Evolutionary conservation across 345 rosid genomes (phyloP).

Genomic region (Eucalyptus pauciflora): DNA sequence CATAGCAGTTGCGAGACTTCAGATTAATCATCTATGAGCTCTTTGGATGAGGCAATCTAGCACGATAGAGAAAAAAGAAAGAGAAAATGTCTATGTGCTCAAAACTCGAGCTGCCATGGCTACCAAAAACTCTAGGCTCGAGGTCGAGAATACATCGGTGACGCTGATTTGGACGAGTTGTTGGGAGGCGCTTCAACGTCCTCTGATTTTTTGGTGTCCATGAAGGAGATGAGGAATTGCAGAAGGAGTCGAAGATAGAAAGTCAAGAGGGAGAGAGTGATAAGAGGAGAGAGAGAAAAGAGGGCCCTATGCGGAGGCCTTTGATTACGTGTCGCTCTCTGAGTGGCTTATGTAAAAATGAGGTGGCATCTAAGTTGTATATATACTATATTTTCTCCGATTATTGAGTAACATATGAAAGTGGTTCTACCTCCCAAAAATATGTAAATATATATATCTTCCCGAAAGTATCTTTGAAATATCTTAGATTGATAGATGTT

Average conservation of each 20-base stretch:
- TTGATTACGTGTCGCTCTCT: no score
- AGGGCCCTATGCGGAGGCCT: no score
- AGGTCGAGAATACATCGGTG: not conserved
- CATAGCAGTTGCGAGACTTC: not conserved
- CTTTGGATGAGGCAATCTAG: not conserved
- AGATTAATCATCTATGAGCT: not conserved
- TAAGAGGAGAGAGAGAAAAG: not conserved
- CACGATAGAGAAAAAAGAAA: not conserved
- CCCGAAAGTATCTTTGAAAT: no score
- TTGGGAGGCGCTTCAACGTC: not conserved
- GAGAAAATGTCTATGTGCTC: not conserved
- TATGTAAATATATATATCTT: no score
- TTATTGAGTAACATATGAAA: no score
- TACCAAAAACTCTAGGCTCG: not conserved
- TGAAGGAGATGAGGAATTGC: not conserved
- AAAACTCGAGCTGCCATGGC: not conserved
- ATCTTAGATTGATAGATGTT: no score
- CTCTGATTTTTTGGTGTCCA: not conserved
- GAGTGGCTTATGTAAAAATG: no score
- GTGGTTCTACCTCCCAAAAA: no score
- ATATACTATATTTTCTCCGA: no score
- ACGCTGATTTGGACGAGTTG: not conserved
- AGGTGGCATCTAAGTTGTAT: no score
- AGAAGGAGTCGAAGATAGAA: not conserved
- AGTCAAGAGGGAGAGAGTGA: not conserved